phyloP scores from a whole-genome alignment of 1,284 basidiomycete species.

The Schizophyllum amplum region DNA sequence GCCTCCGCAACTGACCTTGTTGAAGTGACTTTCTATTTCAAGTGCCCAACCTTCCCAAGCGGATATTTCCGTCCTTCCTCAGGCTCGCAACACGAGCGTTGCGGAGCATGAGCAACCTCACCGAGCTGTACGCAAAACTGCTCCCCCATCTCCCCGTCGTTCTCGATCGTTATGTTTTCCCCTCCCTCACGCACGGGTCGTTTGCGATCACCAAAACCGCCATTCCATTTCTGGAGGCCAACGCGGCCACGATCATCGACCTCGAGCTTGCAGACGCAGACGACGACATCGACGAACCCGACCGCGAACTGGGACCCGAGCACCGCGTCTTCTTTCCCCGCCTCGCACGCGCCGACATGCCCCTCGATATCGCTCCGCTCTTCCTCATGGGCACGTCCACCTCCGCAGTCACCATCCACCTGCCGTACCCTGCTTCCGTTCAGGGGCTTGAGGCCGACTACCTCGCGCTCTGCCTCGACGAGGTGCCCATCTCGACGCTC shows the following conservation, averaged over 20 bases:
- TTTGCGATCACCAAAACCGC: background rate
- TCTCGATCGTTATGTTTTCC: background rate
- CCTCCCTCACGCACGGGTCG: background rate
- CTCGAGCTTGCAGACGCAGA: background rate
- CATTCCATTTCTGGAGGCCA: background rate
- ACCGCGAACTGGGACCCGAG: background rate
- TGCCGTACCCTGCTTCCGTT: background rate
- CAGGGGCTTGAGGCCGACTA: background rate
- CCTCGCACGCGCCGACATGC: background rate
- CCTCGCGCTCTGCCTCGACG: background rate
- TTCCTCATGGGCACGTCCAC: background rate
- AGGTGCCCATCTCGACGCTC: background rate
- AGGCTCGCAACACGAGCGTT: background rate
- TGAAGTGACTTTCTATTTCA: background rate
- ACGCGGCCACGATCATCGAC: background rate
- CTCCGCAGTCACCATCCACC: background rate
- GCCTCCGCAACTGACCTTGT: background rate
- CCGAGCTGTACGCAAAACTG: background rate
- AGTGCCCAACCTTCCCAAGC: background rate
- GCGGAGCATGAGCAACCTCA: background rate
- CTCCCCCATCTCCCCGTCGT: background rate
- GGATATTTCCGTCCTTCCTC: background rate
- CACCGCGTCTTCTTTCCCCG: background rate
- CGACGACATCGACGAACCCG: background rate
- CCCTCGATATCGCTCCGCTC: background rate